These are phyloP conservation scores for Aspergillus sp. DNA, from an alignment of 2,329 filamentous ascomycete species.

Conservation along the genomic window DNA sequence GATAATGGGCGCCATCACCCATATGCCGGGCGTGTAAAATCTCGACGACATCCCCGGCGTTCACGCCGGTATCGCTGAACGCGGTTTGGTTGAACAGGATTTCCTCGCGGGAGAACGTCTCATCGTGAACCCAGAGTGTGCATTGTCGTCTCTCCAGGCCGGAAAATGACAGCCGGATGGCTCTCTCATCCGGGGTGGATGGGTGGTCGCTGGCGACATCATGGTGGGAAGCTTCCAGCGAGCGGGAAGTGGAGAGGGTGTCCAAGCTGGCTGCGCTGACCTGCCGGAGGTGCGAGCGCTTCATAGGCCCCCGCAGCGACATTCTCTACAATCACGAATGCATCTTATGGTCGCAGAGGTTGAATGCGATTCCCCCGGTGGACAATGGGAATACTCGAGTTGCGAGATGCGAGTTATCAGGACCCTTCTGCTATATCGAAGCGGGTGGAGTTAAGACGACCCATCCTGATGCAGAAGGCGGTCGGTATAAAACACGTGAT, in stretches of 20 bases:
- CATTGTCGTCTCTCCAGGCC: conserved; percentile 37
- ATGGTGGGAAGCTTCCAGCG: conserved; percentile 27
- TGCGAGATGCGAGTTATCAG: background rate
- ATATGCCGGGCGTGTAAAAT: conserved; percentile 57
- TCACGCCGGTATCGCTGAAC: conserved; percentile 61
- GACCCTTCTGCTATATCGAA: background rate
- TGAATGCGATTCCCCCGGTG: background rate
- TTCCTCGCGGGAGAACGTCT: conserved; percentile 73
- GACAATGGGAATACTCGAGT: background rate
- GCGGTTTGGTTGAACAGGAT: conserved; percentile 74
- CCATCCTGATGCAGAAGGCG: background rate
- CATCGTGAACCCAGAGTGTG: conserved; percentile 62
- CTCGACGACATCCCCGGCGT: conserved; percentile 68
- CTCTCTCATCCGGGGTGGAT: conserved; percentile 26
- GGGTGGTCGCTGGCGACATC: conserved; percentile 18
- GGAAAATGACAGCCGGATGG: conserved; percentile 21
- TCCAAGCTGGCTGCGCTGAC: conserved; percentile 41
- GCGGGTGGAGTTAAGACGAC: background rate
- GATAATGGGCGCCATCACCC: conserved; percentile 38
- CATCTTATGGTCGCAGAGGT: conserved; percentile 17
- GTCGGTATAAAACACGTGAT: background rate
- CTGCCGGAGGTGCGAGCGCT: conserved; percentile 40
- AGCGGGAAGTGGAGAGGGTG: conserved; percentile 29
- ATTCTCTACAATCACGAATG: conserved; percentile 23
- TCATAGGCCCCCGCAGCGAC: conserved; percentile 38